Percentiles rank a stretch among this genome's conserved stretches.
These are phyloP conservation scores for Exophiala sideris DNA, from an alignment of 2,329 filamentous ascomycete genomes.

Conservation along the genomic window DNA sequence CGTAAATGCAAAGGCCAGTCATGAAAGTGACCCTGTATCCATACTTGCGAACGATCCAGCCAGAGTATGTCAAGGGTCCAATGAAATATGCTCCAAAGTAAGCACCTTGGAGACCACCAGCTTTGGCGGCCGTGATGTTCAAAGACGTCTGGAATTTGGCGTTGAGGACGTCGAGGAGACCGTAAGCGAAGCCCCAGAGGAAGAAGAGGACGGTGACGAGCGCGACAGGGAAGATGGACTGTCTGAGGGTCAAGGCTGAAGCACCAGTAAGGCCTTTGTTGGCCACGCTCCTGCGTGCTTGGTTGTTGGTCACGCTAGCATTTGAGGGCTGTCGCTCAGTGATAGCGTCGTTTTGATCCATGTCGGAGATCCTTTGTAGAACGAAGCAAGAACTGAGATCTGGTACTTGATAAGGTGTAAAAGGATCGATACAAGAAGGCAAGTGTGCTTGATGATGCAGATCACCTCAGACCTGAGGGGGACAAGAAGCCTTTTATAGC, in stretches of 20 bases:
- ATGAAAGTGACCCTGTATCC: constrained; percentile 75
- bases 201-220: constrained; percentile 51
- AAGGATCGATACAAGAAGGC: no score
- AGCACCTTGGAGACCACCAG: constrained; percentile 60
- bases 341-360: constrained; percentile 23
- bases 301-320: constrained; percentile 25
- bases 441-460: no score
- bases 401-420: not conserved
- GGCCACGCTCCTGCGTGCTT: constrained; percentile 22
- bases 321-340: constrained; percentile 27
- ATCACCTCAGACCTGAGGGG: no score
- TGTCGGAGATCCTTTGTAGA: not conserved
- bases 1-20: constrained; percentile 66
- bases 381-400: not conserved
- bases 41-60: constrained; percentile 64
- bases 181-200: constrained; percentile 54
- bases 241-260: constrained; percentile 41
- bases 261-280: constrained; percentile 37
- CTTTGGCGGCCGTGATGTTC: constrained; percentile 54
- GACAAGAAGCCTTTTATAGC: no score
- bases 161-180: constrained; percentile 49
- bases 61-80: constrained; percentile 52
- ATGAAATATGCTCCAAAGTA: constrained; percentile 62
- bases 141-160: constrained; percentile 59
- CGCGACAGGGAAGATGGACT: constrained; percentile 43